Evolutionary conservation across 208 protist species (phyloP).

Genomic region (Trichomonas gallinae): DNA sequence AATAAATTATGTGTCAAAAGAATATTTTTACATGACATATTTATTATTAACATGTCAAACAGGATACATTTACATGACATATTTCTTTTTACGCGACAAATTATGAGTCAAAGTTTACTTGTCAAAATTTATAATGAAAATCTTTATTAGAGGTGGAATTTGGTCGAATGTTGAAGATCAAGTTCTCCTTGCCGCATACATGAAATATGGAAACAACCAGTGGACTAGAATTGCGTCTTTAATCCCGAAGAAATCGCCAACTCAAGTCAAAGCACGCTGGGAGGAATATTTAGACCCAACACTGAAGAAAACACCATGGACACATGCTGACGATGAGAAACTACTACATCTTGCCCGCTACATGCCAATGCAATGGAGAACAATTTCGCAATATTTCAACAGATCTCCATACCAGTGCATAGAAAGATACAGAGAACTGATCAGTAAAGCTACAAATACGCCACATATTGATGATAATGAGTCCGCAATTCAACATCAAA

Average conservation of each 20-base stretch:
- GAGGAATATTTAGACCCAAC: slow-evolving; percentile 95
- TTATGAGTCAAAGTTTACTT: too few species aligned
- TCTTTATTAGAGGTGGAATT: slow-evolving; percentile 71
- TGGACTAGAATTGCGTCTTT: slow-evolving; percentile 80
- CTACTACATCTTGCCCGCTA: slow-evolving; percentile 88
- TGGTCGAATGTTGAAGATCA: slow-evolving; percentile 99
- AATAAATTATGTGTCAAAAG: too few species aligned
- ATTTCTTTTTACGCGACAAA: too few species aligned
- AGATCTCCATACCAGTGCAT: slow-evolving; percentile 90
- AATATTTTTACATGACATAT: too few species aligned
- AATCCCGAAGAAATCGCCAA: slow-evolving; percentile 85
- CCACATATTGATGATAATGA: background rate
- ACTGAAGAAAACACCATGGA: slow-evolving; percentile 98
- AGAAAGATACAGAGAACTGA: slow-evolving; percentile 88
- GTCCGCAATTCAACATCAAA: slow-evolving; percentile 54
- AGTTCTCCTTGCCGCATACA: slow-evolving; percentile 93
- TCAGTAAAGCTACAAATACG: slow-evolving; percentile 57
- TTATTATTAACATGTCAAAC: too few species aligned
- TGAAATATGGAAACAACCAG: slow-evolving; percentile 97
- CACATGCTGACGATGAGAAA: slow-evolving; percentile 91
- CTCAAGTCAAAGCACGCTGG: slow-evolving; percentile 96
- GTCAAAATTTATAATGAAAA: slow-evolving; percentile 9
- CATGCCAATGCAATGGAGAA: slow-evolving; percentile 93
- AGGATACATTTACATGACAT: too few species aligned
- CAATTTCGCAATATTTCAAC: slow-evolving; percentile 82